Evolutionary conservation across 225 moss, liverwort and hornwort species (phyloP).

Genomic region (Sphagnum contortum): DNA sequence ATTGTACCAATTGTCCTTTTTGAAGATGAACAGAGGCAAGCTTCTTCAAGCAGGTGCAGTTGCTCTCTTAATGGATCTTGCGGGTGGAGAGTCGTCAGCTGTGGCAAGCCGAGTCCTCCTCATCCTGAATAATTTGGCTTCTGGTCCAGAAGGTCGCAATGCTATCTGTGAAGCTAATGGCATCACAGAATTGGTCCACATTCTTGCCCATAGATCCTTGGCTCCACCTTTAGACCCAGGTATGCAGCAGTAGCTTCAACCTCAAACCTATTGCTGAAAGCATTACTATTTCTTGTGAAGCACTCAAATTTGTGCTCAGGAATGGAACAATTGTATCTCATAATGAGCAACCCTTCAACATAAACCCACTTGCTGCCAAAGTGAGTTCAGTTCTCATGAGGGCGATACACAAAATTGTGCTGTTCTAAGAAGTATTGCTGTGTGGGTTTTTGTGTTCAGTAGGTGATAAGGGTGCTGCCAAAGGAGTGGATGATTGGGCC

Average conservation of each 20-base stretch:
- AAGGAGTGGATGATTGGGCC: slow-evolving; percentile 44
- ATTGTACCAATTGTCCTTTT: slow-evolving; percentile 77
- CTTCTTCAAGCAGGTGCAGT: slow-evolving; percentile 78
- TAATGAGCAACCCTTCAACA: too few relatives aligned
- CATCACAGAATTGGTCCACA: slow-evolving; percentile 48
- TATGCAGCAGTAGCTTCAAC: slow-evolving; percentile 3
- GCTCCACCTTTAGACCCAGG: slow-evolving; percentile 11
- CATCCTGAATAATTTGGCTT: slow-evolving; percentile 70
- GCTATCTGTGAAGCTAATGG: slow-evolving; percentile 67
- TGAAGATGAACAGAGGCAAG: slow-evolving; percentile 75
- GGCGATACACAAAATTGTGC: too few relatives aligned
- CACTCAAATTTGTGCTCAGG: too few relatives aligned
- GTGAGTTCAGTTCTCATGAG: too few relatives aligned
- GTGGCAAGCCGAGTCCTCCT: slow-evolving; percentile 65
- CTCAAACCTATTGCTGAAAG: too few relatives aligned
- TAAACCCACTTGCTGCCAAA: too few relatives aligned
- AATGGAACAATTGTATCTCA: too few relatives aligned
- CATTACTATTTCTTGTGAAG: too few relatives aligned
- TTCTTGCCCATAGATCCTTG: slow-evolving; percentile 13
- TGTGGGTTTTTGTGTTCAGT: too few relatives aligned
- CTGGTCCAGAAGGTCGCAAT: slow-evolving; percentile 63
- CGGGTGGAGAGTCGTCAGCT: slow-evolving; percentile 51
- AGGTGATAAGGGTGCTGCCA: slow-evolving; percentile 12
- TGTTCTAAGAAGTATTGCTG: too few relatives aligned
- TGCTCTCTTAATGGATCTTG: slow-evolving; percentile 59